Evolutionary conservation across 148 eudicot species (phyloP).

Genomic region (Silene conica): DNA sequence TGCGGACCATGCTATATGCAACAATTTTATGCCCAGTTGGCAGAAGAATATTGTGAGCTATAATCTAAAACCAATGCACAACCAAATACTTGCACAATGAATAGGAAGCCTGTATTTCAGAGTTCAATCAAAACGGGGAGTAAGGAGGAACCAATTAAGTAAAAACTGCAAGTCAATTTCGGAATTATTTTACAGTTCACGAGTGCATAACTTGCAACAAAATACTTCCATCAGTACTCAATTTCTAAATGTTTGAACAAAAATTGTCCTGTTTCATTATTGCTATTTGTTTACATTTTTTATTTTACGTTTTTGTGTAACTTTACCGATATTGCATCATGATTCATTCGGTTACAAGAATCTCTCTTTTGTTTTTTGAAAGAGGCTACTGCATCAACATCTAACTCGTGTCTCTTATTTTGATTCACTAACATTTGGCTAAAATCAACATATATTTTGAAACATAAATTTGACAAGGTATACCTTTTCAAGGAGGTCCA

Average conservation of each 20-base stretch:
- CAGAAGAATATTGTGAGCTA: background rate
- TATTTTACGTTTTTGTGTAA: background rate
- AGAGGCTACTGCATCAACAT: too few species aligned
- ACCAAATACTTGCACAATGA: background rate
- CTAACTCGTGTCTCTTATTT: background rate
- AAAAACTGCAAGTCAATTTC: background rate
- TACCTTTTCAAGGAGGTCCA: slow-evolving; percentile 98
- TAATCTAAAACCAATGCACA: background rate
- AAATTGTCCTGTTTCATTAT: too few species aligned
- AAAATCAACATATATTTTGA: background rate
- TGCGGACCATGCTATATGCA: slow-evolving; percentile 3
- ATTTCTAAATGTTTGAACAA: background rate
- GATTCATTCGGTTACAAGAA: too few species aligned
- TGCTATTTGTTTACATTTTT: too few species aligned
- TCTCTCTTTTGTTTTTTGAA: too few species aligned
- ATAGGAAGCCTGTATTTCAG: background rate
- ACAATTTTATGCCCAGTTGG: background rate
- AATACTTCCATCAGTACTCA: background rate
- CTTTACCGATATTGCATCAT: background rate
- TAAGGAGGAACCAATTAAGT: background rate
- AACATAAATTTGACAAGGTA: background rate
- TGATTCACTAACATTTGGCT: background rate
- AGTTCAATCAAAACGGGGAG: background rate
- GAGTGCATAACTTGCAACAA: background rate
- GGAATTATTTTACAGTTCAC: background rate